Percentiles rank a stretch among this genome's conserved stretches.
phyloP scores from a whole-genome alignment of 2,329 filamentous ascomycete genomes.

The Neonectria ditissima region DNA sequence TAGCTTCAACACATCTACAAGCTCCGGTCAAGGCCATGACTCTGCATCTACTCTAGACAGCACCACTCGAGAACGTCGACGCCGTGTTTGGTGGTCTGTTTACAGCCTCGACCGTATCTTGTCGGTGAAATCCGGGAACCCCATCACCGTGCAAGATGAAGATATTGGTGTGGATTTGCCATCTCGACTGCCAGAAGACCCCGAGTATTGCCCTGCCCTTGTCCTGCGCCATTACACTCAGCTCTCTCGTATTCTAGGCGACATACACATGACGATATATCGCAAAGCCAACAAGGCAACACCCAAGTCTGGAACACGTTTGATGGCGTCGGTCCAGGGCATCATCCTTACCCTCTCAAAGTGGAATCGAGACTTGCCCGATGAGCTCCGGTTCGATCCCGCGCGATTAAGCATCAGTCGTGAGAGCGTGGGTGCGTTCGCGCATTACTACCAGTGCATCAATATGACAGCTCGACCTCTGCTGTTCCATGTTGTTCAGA shows the following conservation, averaged over 20 bases:
- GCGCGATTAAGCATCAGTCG: slow-evolving; percentile 8
- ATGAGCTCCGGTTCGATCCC: slow-evolving; percentile 63
- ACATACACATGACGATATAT: slow-evolving; percentile 54
- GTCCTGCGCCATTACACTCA: slow-evolving; percentile 42
- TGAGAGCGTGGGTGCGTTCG: slow-evolving; percentile 15
- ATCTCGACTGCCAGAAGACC: slow-evolving; percentile 13
- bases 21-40: background rate
- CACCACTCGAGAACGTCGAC: slow-evolving; percentile 42
- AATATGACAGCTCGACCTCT: slow-evolving; percentile 68
- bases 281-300: slow-evolving; percentile 2
- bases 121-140: slow-evolving; percentile 49
- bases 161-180: slow-evolving; percentile 48
- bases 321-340: slow-evolving; percentile 18
- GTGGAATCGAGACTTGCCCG: slow-evolving; percentile 46
- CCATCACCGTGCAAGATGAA: slow-evolving; percentile 46
- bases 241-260: slow-evolving; percentile 54
- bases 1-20: slow-evolving; percentile 30
- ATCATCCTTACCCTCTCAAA: slow-evolving; percentile 12
- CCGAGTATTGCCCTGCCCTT: slow-evolving; percentile 45
- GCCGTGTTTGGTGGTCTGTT: slow-evolving; percentile 50
- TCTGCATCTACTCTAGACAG: slow-evolving; percentile 27
- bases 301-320: slow-evolving; percentile 10
- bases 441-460: slow-evolving; percentile 68
- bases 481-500: slow-evolving; percentile 65
- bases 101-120: slow-evolving; percentile 51